Evolutionary conservation across 768 basidiomycete species (phyloP), one percentile per base, ranked within the genome.

Genomic region (Amanita pallidorosea): DNA sequence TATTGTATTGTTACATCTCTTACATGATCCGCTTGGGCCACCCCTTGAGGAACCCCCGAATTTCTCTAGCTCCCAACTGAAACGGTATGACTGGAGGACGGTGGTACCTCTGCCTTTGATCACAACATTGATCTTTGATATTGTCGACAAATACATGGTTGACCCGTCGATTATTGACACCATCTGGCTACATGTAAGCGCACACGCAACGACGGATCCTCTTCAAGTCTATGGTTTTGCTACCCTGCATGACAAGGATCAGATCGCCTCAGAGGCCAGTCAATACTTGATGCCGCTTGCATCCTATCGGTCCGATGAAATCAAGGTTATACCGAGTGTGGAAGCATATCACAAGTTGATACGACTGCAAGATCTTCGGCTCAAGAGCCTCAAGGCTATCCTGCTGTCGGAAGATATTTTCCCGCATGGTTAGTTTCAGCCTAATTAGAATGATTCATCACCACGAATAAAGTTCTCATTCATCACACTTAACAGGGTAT

Each of bases 111-210:
- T 82, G 8, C 85, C 85, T 18, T 63, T 87, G 15, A 73, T 87
- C 35, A 70, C 64, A 12, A 63, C 77, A 12, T 56, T 72, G 43
- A 67, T 87, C 55, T 73, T 81, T 59, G 64, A 60, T 41, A 67
- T 86, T 37, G 76, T 71, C 31, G 85, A 86, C 64, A 87, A 88
- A 60, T 87, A 87, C 57, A 69, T 67, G 4, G 67, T 87, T 18
- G 67, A 73, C 27, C 70, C 71, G 7, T 55, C 69, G 5, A 69
- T 80, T 43, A 58, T 70, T 49, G 60, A 63, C 2, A 61, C 65
- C 15, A 58, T 87, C 42, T 66, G 70, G 52, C 63, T 65, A 22
- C 84, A 86, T 62, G 64, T 88, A 2, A 55, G 70, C 17, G 73
- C 75, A 3, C 75, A 85, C 60, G 76, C 76, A 3, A 65, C 70